Evolutionary conservation across 202 grass and related monocot species (phyloP).

Genomic region (Zoysia matrella): DNA sequence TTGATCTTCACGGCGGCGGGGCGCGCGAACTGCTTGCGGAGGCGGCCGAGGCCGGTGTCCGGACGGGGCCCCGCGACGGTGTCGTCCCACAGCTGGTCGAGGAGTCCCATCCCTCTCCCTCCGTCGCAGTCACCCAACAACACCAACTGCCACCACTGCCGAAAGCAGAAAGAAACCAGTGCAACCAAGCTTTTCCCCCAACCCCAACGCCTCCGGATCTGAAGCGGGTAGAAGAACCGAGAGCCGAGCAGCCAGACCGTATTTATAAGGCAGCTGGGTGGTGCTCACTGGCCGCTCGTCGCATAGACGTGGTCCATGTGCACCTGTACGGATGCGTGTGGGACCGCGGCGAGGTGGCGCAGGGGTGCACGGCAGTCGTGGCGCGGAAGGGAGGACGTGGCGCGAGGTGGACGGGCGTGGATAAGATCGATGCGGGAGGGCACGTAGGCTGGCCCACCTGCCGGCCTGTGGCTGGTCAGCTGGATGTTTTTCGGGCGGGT

Average conservation of each 20-base stretch:
- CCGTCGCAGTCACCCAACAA: slow-evolving; percentile 2
- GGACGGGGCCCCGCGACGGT: slow-evolving; percentile 90
- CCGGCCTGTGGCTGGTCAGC: slow-evolving; percentile 24
- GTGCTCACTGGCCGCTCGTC: too few relatives aligned
- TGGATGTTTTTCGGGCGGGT: slow-evolving; percentile 1
- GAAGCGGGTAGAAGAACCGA: slow-evolving; percentile 9
- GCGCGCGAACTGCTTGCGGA: slow-evolving; percentile 69
- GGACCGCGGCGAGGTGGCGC: not conserved
- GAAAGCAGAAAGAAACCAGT: not conserved
- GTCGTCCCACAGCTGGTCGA: slow-evolving; percentile 97
- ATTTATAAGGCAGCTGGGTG: slow-evolving; percentile 43
- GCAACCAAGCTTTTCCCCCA: not conserved
- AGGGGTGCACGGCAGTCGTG: not conserved
- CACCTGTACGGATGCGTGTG: not conserved
- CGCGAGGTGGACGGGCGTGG: slow-evolving; percentile 11
- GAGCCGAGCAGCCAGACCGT: not conserved
- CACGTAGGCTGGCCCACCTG: slow-evolving; percentile 49
- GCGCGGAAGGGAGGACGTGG: slow-evolving; percentile 28
- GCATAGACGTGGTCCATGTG: slow-evolving; percentile 22
- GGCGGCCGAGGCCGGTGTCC: slow-evolving; percentile 84
- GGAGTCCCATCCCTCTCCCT: slow-evolving; percentile 69
- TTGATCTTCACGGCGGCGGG: slow-evolving; percentile 61
- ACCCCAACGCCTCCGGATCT: slow-evolving; percentile 40
- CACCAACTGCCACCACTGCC: not conserved
- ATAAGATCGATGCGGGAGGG: slow-evolving; percentile 50